These are phyloP conservation scores for Pelagophyceae sp. DNA, from an alignment of 352 stramenopile species.

Conservation along the genomic window DNA sequence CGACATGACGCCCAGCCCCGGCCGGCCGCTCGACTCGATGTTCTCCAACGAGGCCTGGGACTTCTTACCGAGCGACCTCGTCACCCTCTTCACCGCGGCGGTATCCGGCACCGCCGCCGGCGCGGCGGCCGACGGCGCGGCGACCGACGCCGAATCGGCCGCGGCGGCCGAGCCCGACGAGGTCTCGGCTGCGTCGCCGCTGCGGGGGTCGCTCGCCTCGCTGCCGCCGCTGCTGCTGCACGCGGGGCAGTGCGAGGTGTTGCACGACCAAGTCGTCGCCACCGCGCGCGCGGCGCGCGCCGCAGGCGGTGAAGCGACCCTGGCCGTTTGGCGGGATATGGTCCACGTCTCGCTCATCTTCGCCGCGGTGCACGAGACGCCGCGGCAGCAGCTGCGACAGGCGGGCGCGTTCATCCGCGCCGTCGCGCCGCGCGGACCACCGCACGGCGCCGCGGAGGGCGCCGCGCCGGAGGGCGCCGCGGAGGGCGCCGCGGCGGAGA, in stretches of 20 bases:
- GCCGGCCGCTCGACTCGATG: neutral
- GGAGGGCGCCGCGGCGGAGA: no score
- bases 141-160: neutral
- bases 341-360: constrained; percentile 9
- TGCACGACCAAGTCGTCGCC: neutral
- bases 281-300: neutral
- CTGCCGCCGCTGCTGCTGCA: constrained; percentile 2
- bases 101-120: no score
- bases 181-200: no score
- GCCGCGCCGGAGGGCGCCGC: neutral
- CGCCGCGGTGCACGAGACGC: neutral
- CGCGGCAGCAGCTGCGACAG: neutral
- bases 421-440: neutral
- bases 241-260: constrained; percentile 5
- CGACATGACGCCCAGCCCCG: neutral
- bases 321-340: constrained; percentile 8
- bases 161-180: no score
- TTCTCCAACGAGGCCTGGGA: neutral
- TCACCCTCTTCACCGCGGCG: constrained; percentile 13
- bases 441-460: neutral
- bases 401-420: constrained; percentile 10
- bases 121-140: neutral
- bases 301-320: neutral
- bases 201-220: neutral
- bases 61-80: constrained; percentile 8